Base-by-base conservation (phyloP, 805 yeast species). In the Pichia manshurica region DNA sequence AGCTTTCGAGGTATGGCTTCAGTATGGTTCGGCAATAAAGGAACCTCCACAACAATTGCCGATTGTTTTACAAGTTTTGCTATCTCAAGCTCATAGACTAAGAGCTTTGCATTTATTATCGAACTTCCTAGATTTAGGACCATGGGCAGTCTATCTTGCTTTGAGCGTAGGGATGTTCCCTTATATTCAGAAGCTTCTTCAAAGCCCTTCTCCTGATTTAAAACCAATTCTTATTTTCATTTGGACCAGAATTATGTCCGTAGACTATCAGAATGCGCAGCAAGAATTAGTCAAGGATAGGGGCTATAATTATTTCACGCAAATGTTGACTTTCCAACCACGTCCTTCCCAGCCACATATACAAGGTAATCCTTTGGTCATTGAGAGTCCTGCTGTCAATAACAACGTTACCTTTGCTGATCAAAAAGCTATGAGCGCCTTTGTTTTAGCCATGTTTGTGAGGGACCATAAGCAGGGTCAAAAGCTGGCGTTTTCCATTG, bases 161-260 rank as follows among this genome's bases (percentile, higher is more conserved):
- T 69, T 93, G 29, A 87, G 96, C 7, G 90, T 93, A 54, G 98
- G 98, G 20, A 91, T 93, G 28, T 93, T 91, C 65, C 98, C 98
- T 0, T 93, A 93, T 61, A 96, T 93, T 29, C 70, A 91, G 46
- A 88, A 90, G 57, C 73, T 93, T 20, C 68, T 93, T 31, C 98
- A 91, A 62, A 83, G 95, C 50, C 98, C 98, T 0, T 96, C 98
- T 0, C 95, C 87, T 23, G 98, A 93, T 59, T 71, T 93, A 50
- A 89, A 89, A 58, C 98, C 98, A 0, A 96, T 91, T 3, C 68
- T 93, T 48, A 93, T 93, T 1, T 93, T 91, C 59, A 93, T 93
- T 46, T 93, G 99, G 99, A 96, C 98, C 0, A 74, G 98, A 55
- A 88, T 93, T 20, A 88, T 93, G 93, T 90, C 97, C 3, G 95